phyloP scores from a whole-genome alignment of 2,329 filamentous ascomycete genomes.

The Pseudogymnoascus sp. region DNA sequence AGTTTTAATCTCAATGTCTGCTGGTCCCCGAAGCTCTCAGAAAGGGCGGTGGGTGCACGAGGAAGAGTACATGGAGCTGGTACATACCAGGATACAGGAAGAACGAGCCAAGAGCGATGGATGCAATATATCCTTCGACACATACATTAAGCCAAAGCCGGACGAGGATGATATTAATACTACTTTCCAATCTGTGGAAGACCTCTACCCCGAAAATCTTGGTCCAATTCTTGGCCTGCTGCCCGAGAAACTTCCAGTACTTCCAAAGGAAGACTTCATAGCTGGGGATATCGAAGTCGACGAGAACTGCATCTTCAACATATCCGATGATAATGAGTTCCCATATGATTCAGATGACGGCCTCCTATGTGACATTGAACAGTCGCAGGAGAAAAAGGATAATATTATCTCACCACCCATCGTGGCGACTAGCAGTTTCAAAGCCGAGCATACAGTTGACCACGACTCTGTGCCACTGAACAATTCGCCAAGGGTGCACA shows the following conservation, averaged over 20 bases:
- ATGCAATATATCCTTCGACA: slow-evolving; percentile 51
- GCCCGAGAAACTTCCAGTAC: slow-evolving; percentile 20
- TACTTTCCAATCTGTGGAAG: slow-evolving; percentile 74
- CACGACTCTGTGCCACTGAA: not conserved
- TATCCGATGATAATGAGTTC: slow-evolving; percentile 38
- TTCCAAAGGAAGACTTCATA: slow-evolving; percentile 12
- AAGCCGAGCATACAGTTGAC: not conserved
- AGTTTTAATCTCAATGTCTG: slow-evolving; percentile 81
- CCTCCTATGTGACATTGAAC: slow-evolving; percentile 29
- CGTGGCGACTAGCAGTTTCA: not conserved
- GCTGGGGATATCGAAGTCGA: slow-evolving; percentile 46
- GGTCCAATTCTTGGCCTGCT: slow-evolving; percentile 37
- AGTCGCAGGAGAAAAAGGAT: slow-evolving; percentile 20
- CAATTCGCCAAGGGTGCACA: not conserved
- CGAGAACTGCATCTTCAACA: slow-evolving; percentile 48
- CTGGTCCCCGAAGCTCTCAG: slow-evolving; percentile 64
- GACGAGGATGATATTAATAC: slow-evolving; percentile 63
- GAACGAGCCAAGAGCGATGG: slow-evolving; percentile 50
- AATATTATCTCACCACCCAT: not conserved
- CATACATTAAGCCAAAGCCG: slow-evolving; percentile 51
- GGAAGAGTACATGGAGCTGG: slow-evolving; percentile 65
- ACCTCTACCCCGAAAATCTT: slow-evolving; percentile 70
- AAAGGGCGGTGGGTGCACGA: slow-evolving; percentile 91
- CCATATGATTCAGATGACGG: slow-evolving; percentile 50
- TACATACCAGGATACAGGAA: slow-evolving; percentile 55